phyloP scores from a whole-genome alignment of 2,329 filamentous ascomycete species.

The Pseudocercospora musae region DNA sequence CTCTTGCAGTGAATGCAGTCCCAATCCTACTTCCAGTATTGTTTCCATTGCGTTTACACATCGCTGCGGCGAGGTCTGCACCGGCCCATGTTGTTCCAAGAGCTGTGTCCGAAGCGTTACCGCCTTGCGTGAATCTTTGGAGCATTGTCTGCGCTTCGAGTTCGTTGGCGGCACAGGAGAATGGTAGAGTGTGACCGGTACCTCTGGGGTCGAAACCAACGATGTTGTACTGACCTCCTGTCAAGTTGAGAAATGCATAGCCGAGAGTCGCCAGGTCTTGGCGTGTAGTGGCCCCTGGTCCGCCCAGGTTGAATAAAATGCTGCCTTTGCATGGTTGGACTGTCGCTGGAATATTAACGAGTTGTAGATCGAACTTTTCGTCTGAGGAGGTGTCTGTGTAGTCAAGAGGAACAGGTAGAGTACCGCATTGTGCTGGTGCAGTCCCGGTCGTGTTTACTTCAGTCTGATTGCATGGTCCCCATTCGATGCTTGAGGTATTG shows the following conservation, averaged over 20 bases:
- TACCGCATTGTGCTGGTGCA: constrained; percentile 27
- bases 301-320: constrained; percentile 37
- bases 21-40: constrained; percentile 40
- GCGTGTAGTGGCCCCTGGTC: constrained; percentile 27
- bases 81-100: constrained; percentile 18
- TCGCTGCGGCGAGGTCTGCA: constrained; percentile 5
- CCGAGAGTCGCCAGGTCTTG: not conserved
- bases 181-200: constrained; percentile 20
- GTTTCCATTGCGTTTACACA: constrained; percentile 16
- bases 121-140: not conserved
- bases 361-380: constrained; percentile 28
- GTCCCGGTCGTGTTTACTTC: not conserved
- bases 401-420: constrained; percentile 36
- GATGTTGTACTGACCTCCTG: constrained; percentile 18
- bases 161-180: constrained; percentile 15
- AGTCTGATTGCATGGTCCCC: constrained; percentile 3
- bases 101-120: constrained; percentile 15
- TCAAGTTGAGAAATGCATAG: not conserved
- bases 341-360: constrained; percentile 30
- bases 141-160: not conserved
- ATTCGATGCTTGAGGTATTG: not conserved
- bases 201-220: constrained; percentile 15
- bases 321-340: constrained; percentile 33
- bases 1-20: constrained; percentile 45
- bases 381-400: constrained; percentile 29